Conservation (phyloP, 352 stramenopile species). For the Globisporangium nodosum region DNA sequence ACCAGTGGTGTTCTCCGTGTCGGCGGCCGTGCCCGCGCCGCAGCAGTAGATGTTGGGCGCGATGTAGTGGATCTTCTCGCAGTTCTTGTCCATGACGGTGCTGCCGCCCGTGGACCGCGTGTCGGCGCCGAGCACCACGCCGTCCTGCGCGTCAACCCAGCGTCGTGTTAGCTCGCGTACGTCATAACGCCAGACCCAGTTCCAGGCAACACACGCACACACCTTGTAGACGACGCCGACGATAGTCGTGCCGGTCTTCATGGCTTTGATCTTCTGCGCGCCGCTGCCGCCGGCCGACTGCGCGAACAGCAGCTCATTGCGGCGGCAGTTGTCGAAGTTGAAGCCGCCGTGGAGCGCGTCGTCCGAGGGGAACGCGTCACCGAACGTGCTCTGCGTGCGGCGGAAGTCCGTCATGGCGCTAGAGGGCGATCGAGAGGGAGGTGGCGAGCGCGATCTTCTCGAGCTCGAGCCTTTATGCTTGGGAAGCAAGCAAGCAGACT, state of each 20-base stretch:
- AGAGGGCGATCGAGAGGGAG: too few species aligned
- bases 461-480: conserved; percentile 14
- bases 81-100: conserved; percentile 99
- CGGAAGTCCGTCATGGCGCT: conserved; percentile 72
- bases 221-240: conserved; percentile 94
- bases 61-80: conserved; percentile 99
- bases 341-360: conserved; percentile 74
- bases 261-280: conserved; percentile 62
- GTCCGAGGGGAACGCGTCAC: conserved; percentile 53
- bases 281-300: conserved; percentile 24
- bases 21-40: conserved; percentile 95
- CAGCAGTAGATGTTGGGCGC: conserved; percentile 99
- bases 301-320: conserved; percentile 86
- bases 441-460: neutral
- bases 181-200: too few species aligned
- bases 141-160: conserved; percentile 47
- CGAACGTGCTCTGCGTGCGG: conserved; percentile 75
- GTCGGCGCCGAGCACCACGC: conserved; percentile 96
- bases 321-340: conserved; percentile 91
- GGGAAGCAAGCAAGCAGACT: conserved; percentile 4
- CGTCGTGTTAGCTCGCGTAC: neutral
- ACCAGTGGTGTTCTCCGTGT: conserved; percentile 93
- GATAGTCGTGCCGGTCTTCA: conserved; percentile 97
- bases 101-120: conserved; percentile 95
- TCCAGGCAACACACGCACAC: neutral